Percentiles rank a stretch among this genome's conserved stretches.
These are phyloP conservation scores for Scortechinia acanthostroma DNA, from an alignment of 2,329 filamentous ascomycete genomes.

Conservation along the genomic window DNA sequence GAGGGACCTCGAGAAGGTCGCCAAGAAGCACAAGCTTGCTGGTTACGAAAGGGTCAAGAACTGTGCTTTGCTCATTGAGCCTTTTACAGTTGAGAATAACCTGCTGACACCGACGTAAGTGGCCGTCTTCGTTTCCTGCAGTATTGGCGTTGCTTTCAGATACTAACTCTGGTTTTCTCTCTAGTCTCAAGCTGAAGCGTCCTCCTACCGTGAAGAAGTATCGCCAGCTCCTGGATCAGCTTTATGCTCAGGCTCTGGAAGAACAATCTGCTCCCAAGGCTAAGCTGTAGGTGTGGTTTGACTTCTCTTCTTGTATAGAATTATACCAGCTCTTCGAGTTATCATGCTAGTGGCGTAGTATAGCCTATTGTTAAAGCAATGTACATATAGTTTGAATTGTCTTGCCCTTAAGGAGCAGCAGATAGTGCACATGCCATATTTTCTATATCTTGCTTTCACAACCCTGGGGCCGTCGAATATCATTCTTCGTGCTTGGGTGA, in stretches of 20 bases:
- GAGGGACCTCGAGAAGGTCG: slow-evolving; percentile 72
- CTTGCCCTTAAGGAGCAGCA: no score
- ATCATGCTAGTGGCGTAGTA: no score
- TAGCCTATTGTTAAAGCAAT: no score
- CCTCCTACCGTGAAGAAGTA: slow-evolving; percentile 1
- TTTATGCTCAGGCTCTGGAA: not conserved
- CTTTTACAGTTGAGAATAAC: slow-evolving; percentile 89
- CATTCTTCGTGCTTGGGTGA: no score
- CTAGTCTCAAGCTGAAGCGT: not conserved
- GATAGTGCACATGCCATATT: no score
- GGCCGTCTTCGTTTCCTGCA: not conserved
- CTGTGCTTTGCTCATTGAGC: slow-evolving; percentile 72
- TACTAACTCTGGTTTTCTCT: not conserved
- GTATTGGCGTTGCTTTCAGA: slow-evolving; percentile 1
- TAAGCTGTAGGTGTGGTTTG: not conserved
- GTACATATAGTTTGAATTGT: no score
- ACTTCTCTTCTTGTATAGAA: not conserved
- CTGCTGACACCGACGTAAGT: slow-evolving; percentile 79
- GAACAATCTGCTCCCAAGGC: slow-evolving; percentile 1
- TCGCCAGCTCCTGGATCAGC: not conserved
- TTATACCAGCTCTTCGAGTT: no score
- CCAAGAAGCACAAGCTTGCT: slow-evolving; percentile 80
- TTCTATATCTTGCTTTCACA: no score
- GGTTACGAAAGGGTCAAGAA: slow-evolving; percentile 79
- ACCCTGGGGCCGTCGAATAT: no score